Base-by-base conservation (phyloP, 164 flowering plant species). In the Aristolochia fimbriata region DNA sequence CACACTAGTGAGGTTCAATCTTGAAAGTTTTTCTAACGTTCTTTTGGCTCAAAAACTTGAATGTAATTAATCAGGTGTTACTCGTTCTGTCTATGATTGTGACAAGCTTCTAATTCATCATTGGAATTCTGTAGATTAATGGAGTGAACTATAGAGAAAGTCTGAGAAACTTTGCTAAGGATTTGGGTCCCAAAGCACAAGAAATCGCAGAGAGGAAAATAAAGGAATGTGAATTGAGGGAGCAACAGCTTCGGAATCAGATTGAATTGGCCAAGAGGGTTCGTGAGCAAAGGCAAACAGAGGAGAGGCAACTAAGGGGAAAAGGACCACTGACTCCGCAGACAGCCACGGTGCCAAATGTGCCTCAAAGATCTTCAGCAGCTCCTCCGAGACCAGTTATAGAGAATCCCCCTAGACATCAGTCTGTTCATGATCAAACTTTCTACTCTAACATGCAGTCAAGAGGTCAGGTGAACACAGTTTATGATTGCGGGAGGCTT, bases 151-250 rank as follows among this genome's bases (percentile, higher is more conserved):
- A 16, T 19, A 53, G 72, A 19, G 80, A 84, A 51, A 88, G 96
- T 72, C 73, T 86, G 64, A 65, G 65, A 83, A 46, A 60, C 55
- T 86, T 81, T 47, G 74, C 61, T 25, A 74, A 72, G 71, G 85
- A 74, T 56, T 73, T 88, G 62, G 96, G 88, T 60, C 84, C 81
- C 51, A 77, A 70, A 21, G 92, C 85, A 27, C 77, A 80, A 57
- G 78, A 22, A 74, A 65, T 86, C 23, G 88, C 86, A 19, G 52
- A 65, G 17, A 57, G 62, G 58, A 86, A 83, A 66, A 48, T 85
- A 59, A 57, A 68, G 55, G 70, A 58, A 47, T 64, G 54, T 25
- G 51, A 48, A 15, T 16, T 16, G 8, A 48, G n/a, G 21, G 51
- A 37, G 43, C 43, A 37, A 37, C 43, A 37, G 43, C 43, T 37